Evolutionary conservation across 108 stramenopile species (phyloP), one percentile per base, ranked within the genome.

Genomic region (Cyclotella sp.): DNA sequence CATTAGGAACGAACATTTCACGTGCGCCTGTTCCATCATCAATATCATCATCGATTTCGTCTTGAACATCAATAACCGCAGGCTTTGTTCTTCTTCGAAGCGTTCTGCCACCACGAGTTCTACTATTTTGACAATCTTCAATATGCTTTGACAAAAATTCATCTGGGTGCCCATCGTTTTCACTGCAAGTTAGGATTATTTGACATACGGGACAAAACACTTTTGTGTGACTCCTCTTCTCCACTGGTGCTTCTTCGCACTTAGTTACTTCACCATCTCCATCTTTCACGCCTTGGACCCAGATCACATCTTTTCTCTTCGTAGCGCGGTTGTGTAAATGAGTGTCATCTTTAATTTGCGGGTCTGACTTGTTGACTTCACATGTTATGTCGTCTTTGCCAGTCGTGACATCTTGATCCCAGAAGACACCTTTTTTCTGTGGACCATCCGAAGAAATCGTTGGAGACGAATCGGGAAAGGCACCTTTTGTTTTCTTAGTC

Each of bases 171-270:
- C 60, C 39, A 15, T 10, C 59, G 1, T 67, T 70, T 51, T 75
- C 53, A 28, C 55, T 19, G 22, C 74, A 60, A 26, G 61, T 57
- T 64, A 84, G 26, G 63, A 64, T 79, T 9, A 65, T 58, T 69
- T 84, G 73, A 63, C 83, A 84, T 7, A 84, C 46, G 7, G 78
- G 74, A 45, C 83, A 84, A 49, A 75, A 79, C n/a, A 84, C 83
- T 49, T 79, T 84, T 7, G 74, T 84, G 19, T 64, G 47, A 18
- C 21, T 39, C 27, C 73, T 49, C 63, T 62, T 65, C 63, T 52
- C 39, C 13, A 34, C 54, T 46, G 43, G 26, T 41, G 63, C 40
- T 39, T 15, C 6, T 39, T 34, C 6, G 6, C 34, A 34, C 6
- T 34, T 6, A 34, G 4, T 34, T 34, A 34, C 2, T 34, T 34